These are phyloP conservation scores for Tylopilus plumbeoviolaceoides DNA, from an alignment of 768 basidiomycete genomes.

Conservation along the genomic window DNA sequence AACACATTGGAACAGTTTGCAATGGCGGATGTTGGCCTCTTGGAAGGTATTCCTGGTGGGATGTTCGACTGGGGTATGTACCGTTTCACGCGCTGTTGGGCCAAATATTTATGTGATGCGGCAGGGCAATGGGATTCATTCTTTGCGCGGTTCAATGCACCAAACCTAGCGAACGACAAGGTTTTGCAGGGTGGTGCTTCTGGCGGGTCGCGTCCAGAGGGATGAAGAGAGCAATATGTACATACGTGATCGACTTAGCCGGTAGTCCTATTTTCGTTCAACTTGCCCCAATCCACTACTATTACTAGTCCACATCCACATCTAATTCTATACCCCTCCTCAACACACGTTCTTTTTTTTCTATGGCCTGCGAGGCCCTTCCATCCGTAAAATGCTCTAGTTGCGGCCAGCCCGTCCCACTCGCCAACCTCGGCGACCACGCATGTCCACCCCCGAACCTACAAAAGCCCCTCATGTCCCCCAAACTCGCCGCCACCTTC, in stretches of 20 bases:
- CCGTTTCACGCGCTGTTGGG: conserved; percentile 18
- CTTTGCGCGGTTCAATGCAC: conserved; percentile 55
- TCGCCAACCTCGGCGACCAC: conserved; percentile 74
- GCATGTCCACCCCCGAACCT: conserved; percentile 51
- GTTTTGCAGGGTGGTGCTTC: not conserved
- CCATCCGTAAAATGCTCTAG: conserved; percentile 84
- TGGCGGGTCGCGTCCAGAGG: not conserved
- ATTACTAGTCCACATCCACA: conserved; percentile 11
- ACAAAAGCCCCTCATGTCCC: conserved; percentile 35
- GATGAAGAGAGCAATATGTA: conserved; percentile 8
- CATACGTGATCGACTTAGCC: conserved; percentile 9
- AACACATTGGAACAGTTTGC: conserved; percentile 60
- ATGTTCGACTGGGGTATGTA: conserved; percentile 86
- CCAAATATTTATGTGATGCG: not conserved
- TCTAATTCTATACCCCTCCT: conserved; percentile 25
- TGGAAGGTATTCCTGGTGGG: conserved; percentile 76
- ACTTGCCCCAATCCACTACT: not conserved
- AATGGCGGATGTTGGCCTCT: conserved; percentile 60
- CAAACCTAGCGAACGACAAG: conserved; percentile 1
- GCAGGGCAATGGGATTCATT: conserved; percentile 82
- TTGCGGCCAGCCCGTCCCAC: conserved; percentile 66
- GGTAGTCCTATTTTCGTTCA: not conserved
- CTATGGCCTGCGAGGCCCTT: conserved; percentile 49
- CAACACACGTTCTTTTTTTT: conserved; percentile 16
- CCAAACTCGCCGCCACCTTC: conserved; percentile 35